These are phyloP conservation scores for Yamadazyma triangularis DNA, from an alignment of 1,139 yeast genomes.

Conservation along the genomic window DNA sequence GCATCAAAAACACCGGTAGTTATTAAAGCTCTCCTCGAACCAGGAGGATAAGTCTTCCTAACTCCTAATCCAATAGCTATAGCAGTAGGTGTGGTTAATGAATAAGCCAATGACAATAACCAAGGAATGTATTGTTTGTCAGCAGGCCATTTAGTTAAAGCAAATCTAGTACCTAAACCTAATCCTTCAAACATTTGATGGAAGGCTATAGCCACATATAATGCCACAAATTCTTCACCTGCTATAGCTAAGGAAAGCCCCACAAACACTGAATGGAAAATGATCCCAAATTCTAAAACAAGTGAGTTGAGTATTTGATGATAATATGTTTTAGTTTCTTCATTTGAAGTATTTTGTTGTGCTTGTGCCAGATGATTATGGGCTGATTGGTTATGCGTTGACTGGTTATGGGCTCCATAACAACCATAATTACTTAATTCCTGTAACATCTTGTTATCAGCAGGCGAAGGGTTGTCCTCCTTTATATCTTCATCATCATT, in stretches of 20 bases:
- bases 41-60: conserved; percentile 28
- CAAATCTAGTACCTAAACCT: conserved; percentile 36
- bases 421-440: too few relatives aligned
- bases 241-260: conserved; percentile 39
- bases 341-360: too few relatives aligned
- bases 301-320: conserved; percentile 21
- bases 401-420: too few relatives aligned
- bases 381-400: too few relatives aligned
- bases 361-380: too few relatives aligned
- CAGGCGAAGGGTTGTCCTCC: too few relatives aligned
- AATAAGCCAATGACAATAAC: conserved; percentile 27
- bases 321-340: conserved; percentile 8
- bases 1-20: conserved; percentile 34
- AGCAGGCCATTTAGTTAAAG: conserved; percentile 34
- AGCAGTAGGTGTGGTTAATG: conserved; percentile 32
- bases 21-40: conserved; percentile 29
- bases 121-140: conserved; percentile 27
- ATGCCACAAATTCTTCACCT: conserved; percentile 30
- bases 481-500: too few relatives aligned
- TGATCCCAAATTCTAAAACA: conserved; percentile 35
- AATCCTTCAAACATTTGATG: conserved; percentile 41
- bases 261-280: conserved; percentile 37
- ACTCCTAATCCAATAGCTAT: conserved; percentile 36
- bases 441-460: too few relatives aligned
- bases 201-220: conserved; percentile 33